Evolutionary conservation across 257 asterid species (phyloP), one percentile per base, ranked within the genome.

Genomic region (Vinca minor): DNA sequence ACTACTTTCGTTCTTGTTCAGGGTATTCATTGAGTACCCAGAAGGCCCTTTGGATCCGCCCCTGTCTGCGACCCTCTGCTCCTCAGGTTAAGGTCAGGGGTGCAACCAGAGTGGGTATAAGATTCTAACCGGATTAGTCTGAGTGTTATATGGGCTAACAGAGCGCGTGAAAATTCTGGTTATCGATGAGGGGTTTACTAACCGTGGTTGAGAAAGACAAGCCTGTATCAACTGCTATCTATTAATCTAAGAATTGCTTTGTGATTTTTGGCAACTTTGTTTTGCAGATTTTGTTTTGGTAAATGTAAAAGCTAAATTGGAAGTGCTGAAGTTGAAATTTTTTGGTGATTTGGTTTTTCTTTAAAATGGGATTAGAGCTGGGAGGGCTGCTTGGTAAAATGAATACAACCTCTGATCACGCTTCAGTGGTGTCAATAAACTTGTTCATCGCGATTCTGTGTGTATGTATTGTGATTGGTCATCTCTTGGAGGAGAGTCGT

Each of bases 381-480:
- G 85, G 80, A 69, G 54, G 73, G 53, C 48, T 79, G 76, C 20
- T 81, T 31, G 79, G 70, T 35, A 72, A 76, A 11, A n/a, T 64
- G 69, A 65, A 73, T 34, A 67, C 83, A 14, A 69, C 94, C 29
- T 81, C 98, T 34, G 96, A 87, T 74, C 78, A 87, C 68, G 34
- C 81, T 52, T 87, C 98, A 21, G 92, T 93, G 66, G 91, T 87
- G 46, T 68, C 97, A n/a, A 82, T 93, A 54, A 82, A 83, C 79
- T 71, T 93, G 72, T 93, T 93, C 42, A 82, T 84, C 61, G 88
- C 95, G 0, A 94, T 93, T 63, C 83, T 93, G 11, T 89, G 94
- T 35, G 85, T 89, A 10, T 93, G 98, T 74, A 85, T 93, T 54
- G 88, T 93, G 69, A 76, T 93, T 25, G 98, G 98, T 73, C 98